These are phyloP conservation scores for Colletotrichum australisinense DNA, from an alignment of 2,329 filamentous ascomycete species.

Conservation along the genomic window DNA sequence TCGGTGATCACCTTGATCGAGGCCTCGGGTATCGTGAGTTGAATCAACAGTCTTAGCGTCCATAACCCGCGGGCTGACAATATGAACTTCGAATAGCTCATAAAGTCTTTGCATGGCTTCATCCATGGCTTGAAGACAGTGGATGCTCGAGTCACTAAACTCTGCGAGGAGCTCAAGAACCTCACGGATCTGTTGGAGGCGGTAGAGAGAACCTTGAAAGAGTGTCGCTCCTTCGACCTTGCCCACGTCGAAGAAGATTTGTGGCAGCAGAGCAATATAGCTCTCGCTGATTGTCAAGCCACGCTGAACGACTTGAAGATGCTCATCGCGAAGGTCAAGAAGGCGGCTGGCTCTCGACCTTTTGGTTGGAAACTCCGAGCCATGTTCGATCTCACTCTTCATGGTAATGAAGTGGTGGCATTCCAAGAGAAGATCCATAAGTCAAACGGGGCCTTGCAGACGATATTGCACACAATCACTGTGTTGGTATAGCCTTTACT, in stretches of 20 bases:
- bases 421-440: constrained; percentile 42
- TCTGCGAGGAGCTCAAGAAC: constrained; percentile 37
- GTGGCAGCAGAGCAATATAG: constrained; percentile 40
- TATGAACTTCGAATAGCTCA: too few relatives aligned
- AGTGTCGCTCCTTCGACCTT: constrained; percentile 38
- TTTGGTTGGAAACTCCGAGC: constrained; percentile 28
- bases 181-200: constrained; percentile 38
- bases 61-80: too few relatives aligned
- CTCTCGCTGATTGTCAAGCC: constrained; percentile 37
- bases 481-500: too few relatives aligned
- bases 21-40: constrained; percentile 33
- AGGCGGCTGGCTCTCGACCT: background rate
- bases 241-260: constrained; percentile 37
- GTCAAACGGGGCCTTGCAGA: constrained; percentile 42
- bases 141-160: constrained; percentile 35
- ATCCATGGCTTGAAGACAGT: constrained; percentile 35
- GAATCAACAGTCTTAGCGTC: too few relatives aligned
- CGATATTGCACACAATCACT: constrained; percentile 41
- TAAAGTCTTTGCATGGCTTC: constrained; percentile 28
- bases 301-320: constrained; percentile 36
- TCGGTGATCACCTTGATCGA: too few relatives aligned
- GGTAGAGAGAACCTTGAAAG: constrained; percentile 38
- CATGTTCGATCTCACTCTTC: constrained; percentile 35
- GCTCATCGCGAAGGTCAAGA: constrained; percentile 37
- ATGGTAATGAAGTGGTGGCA: constrained; percentile 35